Base-by-base conservation (phyloP, 257 asterid genomes). In the Jasminum sambac region DNA sequence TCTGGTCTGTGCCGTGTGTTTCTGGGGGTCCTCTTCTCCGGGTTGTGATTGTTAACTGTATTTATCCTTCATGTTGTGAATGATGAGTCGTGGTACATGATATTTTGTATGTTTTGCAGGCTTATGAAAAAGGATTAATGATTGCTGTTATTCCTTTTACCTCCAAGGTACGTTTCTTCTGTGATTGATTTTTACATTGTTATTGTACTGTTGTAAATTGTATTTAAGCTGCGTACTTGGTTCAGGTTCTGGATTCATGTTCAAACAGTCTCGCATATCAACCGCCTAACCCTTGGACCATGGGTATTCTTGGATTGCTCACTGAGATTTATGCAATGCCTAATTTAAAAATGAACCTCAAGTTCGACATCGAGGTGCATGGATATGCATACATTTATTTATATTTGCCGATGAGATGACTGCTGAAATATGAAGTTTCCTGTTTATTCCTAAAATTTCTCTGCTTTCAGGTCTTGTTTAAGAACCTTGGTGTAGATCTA, bases 231-330 rank as follows among this genome's bases (percentile, higher is more conserved):
- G 42, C 62, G 40, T 48, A 19, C 66, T 75, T 79, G 74, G 68
- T 84, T 70, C 87, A 95, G 99, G 78, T 87, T 77, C 78, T 95
- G 75, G 99, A 95, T 76, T 88, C 99, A 69, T 91, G 99, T 77
- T 96, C 93, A 40, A 89, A 75, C 87, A 95, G 99, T 81, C 75
- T 91, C 48, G 99, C 95, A 26, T 95, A 91, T 85, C 98, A 84
- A 77, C 99, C 99, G 41, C 99, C 99, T 48, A 91, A 95, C 74
- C 99, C 99, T 5, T 91, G 99, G 99, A 95, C 99, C 68, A 95
- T 95, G 96, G 99, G 90, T 70, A 86, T 95, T 72, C 97, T 95
- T 78, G 97, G 88, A 73, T 82, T 95, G 80, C 96, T 95, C 68
- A 86, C 90, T 69, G 99, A 95, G 84, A 95, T 95, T 57, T 91